Percentiles rank a stretch among this genome's conserved stretches.
Conservation (phyloP, 73 alveolate species). For the Tetrahymena elliotti region DNA sequence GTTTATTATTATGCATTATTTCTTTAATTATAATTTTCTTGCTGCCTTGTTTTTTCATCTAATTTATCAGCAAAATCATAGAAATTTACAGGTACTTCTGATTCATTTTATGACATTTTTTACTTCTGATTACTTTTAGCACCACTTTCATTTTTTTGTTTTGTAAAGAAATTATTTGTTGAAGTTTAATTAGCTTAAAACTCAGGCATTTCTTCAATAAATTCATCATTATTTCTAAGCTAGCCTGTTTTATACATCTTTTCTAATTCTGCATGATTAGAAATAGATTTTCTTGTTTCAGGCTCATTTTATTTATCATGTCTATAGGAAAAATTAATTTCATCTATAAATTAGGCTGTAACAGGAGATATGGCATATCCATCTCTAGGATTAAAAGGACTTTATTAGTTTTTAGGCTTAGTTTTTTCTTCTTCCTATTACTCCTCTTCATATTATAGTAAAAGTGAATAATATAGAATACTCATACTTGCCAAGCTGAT, state of each 20-base stretch:
- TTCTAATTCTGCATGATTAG: not conserved
- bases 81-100: not conserved
- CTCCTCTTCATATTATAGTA: not conserved
- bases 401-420: not conserved
- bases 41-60: not conserved
- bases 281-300: not conserved
- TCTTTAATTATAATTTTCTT: not conserved
- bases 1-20: not conserved
- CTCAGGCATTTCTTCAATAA: not conserved
- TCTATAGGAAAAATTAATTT: not conserved
- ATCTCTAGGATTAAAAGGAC: not conserved
- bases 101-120: not conserved
- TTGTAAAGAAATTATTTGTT: not conserved
- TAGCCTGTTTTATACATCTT: not conserved
- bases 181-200: not conserved
- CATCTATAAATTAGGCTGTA: not conserved
- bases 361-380: not conserved
- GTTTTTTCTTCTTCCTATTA: not conserved
- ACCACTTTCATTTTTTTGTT: not conserved
- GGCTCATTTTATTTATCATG: not conserved
- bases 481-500: not conserved
- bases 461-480: not conserved
- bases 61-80: not conserved
- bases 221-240: not conserved
- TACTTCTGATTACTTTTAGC: not conserved